Evolutionary conservation across 192 early-diverging fungal genomes (phyloP), one percentile per base, ranked within the genome.

Genomic region (Lunasporangiospora selenospora): DNA sequence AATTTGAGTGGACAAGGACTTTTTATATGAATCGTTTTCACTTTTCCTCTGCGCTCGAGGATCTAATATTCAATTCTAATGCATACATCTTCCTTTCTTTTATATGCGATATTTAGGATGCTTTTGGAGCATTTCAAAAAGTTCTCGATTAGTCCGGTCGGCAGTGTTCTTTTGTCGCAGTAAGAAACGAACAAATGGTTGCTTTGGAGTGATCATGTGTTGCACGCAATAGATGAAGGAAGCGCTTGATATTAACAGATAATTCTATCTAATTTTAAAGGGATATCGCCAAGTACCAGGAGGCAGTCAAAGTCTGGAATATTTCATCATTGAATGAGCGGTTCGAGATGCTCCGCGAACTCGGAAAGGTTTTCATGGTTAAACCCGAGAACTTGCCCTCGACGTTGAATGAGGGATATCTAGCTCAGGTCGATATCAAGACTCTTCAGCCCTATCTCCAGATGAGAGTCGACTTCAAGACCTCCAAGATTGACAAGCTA

Each of bases 201-300:
- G n/a, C n/a, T n/a, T n/a, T n/a, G n/a, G n/a, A n/a, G n/a, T n/a
- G n/a, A n/a, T n/a, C n/a, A n/a, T n/a, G n/a, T n/a, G n/a, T n/a
- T n/a, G n/a, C n/a, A n/a, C n/a, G n/a, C n/a, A n/a, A n/a, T n/a
- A n/a, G n/a, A n/a, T n/a, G n/a, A n/a, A n/a, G n/a, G n/a, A n/a
- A n/a, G n/a, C n/a, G n/a, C n/a, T n/a, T n/a, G n/a, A n/a, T n/a
- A n/a, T n/a, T n/a, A n/a, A n/a, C n/a, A n/a, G n/a, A n/a, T n/a
- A n/a, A n/a, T n/a, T n/a, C n/a, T n/a, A n/a, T n/a, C n/a, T n/a
- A n/a, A n/a, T 43, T 16, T 53, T n/a, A 29, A 41, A 93, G 91
- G 67, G 97, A 99, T 67, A 88, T 99, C 47, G 87, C 95, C 6
- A 92, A 87, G 62, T 99, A 99, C 77, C 96, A 93, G 71, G 92